Evolutionary conservation across 176 grass and related monocot genomes (phyloP).

Genomic region (Juncus effusus): DNA sequence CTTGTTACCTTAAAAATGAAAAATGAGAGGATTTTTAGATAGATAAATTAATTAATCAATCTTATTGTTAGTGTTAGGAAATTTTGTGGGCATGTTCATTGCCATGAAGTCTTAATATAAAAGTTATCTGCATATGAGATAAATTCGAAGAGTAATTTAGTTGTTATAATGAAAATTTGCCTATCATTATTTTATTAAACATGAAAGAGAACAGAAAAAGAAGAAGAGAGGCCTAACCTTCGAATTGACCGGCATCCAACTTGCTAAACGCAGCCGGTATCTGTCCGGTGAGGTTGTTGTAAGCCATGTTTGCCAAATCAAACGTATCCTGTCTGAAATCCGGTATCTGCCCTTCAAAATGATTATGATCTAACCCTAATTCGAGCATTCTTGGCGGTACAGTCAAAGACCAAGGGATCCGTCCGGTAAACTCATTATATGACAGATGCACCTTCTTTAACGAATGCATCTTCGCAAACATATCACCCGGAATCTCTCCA

Average conservation of each 20-base stretch:
- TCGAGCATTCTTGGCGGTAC: slow-evolving; percentile 24
- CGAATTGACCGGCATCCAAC: slow-evolving; percentile 28
- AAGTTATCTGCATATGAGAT: not conserved
- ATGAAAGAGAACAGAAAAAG: not conserved
- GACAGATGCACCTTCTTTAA: slow-evolving; percentile 48
- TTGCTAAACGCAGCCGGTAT: slow-evolving; percentile 38
- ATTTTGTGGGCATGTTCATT: not conserved
- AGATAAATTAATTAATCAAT: not conserved
- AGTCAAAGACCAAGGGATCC: slow-evolving; percentile 50
- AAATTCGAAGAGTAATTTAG: not conserved
- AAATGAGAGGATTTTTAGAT: slow-evolving; percentile 2
- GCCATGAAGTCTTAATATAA: not conserved
- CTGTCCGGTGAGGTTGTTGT: slow-evolving; percentile 57
- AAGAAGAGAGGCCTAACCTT: slow-evolving; percentile 38
- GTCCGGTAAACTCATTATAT: slow-evolving; percentile 49
- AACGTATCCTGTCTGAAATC: slow-evolving; percentile 36
- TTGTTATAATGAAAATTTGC: not conserved
- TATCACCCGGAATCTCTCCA: slow-evolving; percentile 39
- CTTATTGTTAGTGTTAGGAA: not conserved
- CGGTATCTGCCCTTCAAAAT: slow-evolving; percentile 46
- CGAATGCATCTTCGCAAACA: slow-evolving; percentile 40
- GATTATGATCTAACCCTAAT: slow-evolving; percentile 42
- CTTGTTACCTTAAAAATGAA: slow-evolving; percentile 50
- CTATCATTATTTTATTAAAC: slow-evolving; percentile 2
- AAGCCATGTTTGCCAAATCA: slow-evolving; percentile 31